Percentiles rank a stretch among this genome's conserved stretches.
phyloP scores from a whole-genome alignment of 2,329 filamentous ascomycete genomes.

The Apiospora kogelbergensis region DNA sequence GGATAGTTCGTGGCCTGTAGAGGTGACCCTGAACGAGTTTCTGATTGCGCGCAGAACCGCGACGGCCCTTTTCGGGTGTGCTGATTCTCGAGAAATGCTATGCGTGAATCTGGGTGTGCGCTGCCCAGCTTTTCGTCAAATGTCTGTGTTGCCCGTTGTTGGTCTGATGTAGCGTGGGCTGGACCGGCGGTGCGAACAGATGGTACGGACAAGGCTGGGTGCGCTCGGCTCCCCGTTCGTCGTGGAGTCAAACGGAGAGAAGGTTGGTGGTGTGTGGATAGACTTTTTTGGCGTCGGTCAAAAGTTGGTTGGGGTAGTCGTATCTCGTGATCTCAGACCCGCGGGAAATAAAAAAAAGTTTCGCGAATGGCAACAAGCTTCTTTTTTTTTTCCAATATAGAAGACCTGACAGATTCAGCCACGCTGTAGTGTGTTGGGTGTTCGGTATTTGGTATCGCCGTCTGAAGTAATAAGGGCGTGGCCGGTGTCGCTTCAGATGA shows the following conservation, averaged over 20 bases:
- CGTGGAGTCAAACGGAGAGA: not conserved
- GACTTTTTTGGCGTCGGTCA: not conserved
- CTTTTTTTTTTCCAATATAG: not conserved
- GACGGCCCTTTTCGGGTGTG: not conserved
- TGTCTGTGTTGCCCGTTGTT: not conserved
- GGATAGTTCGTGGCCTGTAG: not conserved
- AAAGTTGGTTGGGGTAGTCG: conserved; percentile 1
- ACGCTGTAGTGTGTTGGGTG: not conserved
- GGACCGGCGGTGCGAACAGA: not conserved
- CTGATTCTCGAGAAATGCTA: not conserved
- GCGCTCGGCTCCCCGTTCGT: not conserved
- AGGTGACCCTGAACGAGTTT: not conserved
- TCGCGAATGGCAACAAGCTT: not conserved
- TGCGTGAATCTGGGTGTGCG: not conserved
- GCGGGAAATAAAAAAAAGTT: not conserved
- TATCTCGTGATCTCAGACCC: not conserved
- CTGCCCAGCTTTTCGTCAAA: not conserved
- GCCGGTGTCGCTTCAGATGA: not conserved
- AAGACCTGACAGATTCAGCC: not conserved
- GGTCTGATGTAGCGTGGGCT: not conserved
- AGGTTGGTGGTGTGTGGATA: not conserved
- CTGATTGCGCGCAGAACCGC: conserved; percentile 5
- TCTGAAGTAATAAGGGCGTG: not conserved
- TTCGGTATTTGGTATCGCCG: not conserved
- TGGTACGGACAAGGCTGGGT: not conserved